These are phyloP conservation scores for Penstemon eatonii DNA, from an alignment of 257 asterid genomes.

Conservation along the genomic window DNA sequence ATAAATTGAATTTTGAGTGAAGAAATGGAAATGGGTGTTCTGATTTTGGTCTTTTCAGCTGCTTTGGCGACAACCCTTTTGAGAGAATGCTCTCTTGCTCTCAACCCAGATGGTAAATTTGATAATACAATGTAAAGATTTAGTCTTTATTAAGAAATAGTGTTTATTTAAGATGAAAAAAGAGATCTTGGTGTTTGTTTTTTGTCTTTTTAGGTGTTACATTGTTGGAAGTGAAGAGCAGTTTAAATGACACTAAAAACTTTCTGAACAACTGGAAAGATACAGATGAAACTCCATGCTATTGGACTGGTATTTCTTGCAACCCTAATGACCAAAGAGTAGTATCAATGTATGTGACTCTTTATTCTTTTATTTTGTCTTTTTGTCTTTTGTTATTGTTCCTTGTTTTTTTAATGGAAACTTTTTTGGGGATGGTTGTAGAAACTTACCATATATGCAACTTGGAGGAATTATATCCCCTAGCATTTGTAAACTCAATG, in stretches of 20 bases:
- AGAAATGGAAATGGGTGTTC: constrained; percentile 53
- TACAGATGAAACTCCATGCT: constrained; percentile 74
- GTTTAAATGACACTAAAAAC: constrained; percentile 78
- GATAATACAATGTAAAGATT: constrained; percentile 6
- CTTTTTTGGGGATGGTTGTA: constrained; percentile 29
- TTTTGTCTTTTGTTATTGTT: background rate
- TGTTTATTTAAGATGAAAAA: background rate
- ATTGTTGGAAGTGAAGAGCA: constrained; percentile 77
- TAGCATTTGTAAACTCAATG: constrained; percentile 66
- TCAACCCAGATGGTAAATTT: constrained; percentile 77
- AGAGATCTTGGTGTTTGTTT: background rate
- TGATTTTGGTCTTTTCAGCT: constrained; percentile 44
- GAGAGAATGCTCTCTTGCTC: constrained; percentile 52
- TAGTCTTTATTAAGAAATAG: constrained; percentile 11
- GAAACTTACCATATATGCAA: constrained; percentile 88
- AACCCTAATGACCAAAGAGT: constrained; percentile 75
- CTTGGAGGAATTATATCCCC: constrained; percentile 88
- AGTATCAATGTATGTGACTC: constrained; percentile 62
- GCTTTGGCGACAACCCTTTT: constrained; percentile 50
- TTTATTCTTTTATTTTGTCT: constrained; percentile 3
- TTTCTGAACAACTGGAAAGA: constrained; percentile 72
- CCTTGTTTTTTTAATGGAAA: constrained; percentile 11
- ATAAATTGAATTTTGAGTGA: constrained; percentile 24
- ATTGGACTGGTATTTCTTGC: constrained; percentile 92
- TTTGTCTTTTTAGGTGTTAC: constrained; percentile 47